Evolutionary conservation across 2,329 filamentous ascomycete genomes (phyloP).

Genomic region (Colletotrichum sublineola): DNA sequence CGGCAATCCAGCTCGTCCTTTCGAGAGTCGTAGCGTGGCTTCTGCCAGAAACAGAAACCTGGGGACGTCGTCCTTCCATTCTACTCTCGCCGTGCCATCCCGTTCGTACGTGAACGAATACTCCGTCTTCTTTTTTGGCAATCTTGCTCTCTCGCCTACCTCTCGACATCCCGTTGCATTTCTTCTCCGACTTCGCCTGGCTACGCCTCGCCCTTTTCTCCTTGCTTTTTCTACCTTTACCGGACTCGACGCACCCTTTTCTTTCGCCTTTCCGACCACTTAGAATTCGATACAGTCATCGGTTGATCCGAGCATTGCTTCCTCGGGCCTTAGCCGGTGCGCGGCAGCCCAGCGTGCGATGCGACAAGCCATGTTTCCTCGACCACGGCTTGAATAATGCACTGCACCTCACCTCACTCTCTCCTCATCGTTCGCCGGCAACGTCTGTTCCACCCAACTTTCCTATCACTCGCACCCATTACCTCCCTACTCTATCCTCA

Average conservation of each 20-base stretch:
- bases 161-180: constrained; percentile 14
- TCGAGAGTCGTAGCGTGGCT: constrained; percentile 17
- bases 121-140: neutral
- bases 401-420: constrained; percentile 7
- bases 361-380: constrained; percentile 41
- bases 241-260: neutral
- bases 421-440: constrained; percentile 22
- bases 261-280: constrained; percentile 1
- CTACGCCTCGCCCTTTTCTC: constrained; percentile 2
- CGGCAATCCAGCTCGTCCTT: constrained; percentile 8
- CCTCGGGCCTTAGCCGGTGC: constrained; percentile 19
- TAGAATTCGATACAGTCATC: constrained; percentile 4
- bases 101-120: neutral
- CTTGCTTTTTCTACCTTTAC: constrained; percentile 12
- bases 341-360: constrained; percentile 29
- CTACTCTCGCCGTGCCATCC: constrained; percentile 1
- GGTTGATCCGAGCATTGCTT: constrained; percentile 6
- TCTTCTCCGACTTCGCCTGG: constrained; percentile 10
- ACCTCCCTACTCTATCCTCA: neutral
- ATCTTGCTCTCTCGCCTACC: constrained; percentile 18
- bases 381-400: constrained; percentile 35
- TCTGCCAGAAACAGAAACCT: constrained; percentile 13
- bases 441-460: neutral
- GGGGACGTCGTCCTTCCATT: neutral
- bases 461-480: constrained; percentile 4